Conservation (phyloP, 1,284 basidiomycete genomes). For the Apiotrichum siamense region DNA sequence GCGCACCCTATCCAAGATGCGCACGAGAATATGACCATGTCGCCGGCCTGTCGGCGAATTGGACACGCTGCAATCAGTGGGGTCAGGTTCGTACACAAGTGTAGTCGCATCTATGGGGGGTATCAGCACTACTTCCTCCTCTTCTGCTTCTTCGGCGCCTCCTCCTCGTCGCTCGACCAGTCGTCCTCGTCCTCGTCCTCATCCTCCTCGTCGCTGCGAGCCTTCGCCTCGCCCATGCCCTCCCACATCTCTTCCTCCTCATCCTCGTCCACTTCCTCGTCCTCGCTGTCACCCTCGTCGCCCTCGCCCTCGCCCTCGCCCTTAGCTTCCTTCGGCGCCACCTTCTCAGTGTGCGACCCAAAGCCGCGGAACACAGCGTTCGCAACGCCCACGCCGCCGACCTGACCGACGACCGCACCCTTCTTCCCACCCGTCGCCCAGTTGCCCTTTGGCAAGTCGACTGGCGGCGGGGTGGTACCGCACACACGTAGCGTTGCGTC, state of each 20-base stretch:
- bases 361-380: slow-evolving; percentile 54
- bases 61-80: no score
- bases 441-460: slow-evolving; percentile 50
- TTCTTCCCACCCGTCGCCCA: slow-evolving; percentile 54
- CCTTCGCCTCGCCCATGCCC: slow-evolving; percentile 29
- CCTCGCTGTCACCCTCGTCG: slow-evolving; percentile 26
- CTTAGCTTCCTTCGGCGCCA: slow-evolving; percentile 45
- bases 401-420: slow-evolving; percentile 61
- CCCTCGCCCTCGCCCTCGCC: slow-evolving; percentile 23
- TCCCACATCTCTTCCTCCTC: slow-evolving; percentile 31
- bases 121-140: slow-evolving; percentile 6
- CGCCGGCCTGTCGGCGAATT: no score
- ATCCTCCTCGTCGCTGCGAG: slow-evolving; percentile 22
- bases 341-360: slow-evolving; percentile 41
- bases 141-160: slow-evolving; percentile 8
- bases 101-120: no score
- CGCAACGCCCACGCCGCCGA: slow-evolving; percentile 58
- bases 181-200: slow-evolving; percentile 21
- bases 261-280: slow-evolving; percentile 25
- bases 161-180: background rate
- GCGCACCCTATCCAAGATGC: no score
- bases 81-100: no score
- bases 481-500: slow-evolving; percentile 60
- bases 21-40: no score
- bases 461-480: slow-evolving; percentile 57